These are phyloP conservation scores for Leucaena leucocephala DNA, from an alignment of 306 rosid genomes.

Conservation along the genomic window DNA sequence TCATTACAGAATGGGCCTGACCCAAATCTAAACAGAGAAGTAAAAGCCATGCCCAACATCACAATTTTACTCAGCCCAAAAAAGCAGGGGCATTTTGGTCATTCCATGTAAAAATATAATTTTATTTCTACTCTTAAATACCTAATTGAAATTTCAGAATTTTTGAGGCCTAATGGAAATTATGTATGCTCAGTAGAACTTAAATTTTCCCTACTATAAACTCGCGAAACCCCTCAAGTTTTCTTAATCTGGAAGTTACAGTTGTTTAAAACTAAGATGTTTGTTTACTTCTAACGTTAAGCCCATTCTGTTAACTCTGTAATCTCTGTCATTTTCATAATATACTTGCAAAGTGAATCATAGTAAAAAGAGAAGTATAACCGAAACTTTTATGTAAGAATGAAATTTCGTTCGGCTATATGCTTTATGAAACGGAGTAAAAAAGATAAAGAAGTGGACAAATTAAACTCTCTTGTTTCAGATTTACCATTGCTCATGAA, in stretches of 20 bases:
- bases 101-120: too few relatives aligned
- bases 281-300: neutral
- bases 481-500: neutral
- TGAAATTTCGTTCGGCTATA: constrained; percentile 31
- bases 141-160: too few relatives aligned
- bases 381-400: constrained; percentile 5
- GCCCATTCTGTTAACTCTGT: neutral
- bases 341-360: neutral
- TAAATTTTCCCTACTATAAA: too few relatives aligned
- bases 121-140: too few relatives aligned
- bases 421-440: constrained; percentile 27
- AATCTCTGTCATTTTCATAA: neutral
- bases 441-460: constrained; percentile 16
- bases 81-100: too few relatives aligned
- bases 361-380: neutral
- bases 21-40: too few relatives aligned
- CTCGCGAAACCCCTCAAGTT: neutral
- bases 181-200: too few relatives aligned
- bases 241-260: neutral
- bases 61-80: too few relatives aligned
- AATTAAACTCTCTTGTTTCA: constrained; percentile 24
- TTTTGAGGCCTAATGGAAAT: too few relatives aligned
- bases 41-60: too few relatives aligned
- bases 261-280: neutral
- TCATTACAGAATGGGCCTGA: too few relatives aligned